These are phyloP conservation scores for Abrus precatorius DNA, from an alignment of 306 rosid genomes.

Conservation along the genomic window DNA sequence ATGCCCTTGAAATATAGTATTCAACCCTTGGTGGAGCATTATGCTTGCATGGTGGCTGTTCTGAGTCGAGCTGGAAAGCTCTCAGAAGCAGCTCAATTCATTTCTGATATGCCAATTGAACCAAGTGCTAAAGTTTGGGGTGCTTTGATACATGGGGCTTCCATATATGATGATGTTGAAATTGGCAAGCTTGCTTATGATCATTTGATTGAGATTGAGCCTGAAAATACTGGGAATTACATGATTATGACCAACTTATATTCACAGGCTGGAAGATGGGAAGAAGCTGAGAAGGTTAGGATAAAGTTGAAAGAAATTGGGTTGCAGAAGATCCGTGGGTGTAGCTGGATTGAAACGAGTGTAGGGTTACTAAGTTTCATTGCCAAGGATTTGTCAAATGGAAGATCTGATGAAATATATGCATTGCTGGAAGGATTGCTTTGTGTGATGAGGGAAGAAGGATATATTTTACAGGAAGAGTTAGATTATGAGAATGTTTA, in stretches of 20 bases:
- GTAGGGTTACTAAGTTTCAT: slow-evolving; percentile 59
- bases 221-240: slow-evolving; percentile 84
- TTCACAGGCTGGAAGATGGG: slow-evolving; percentile 82
- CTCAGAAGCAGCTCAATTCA: slow-evolving; percentile 69
- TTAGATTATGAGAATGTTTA: slow-evolving; percentile 57
- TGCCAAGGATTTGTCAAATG: slow-evolving; percentile 67
- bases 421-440: slow-evolving; percentile 65
- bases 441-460: slow-evolving; percentile 70
- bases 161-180: slow-evolving; percentile 77
- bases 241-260: slow-evolving; percentile 87
- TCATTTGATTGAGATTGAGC: slow-evolving; percentile 72
- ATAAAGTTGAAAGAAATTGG: slow-evolving; percentile 68
- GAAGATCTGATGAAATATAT: slow-evolving; percentile 62
- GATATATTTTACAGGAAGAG: slow-evolving; percentile 55
- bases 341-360: slow-evolving; percentile 77
- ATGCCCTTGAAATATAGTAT: slow-evolving; percentile 64
- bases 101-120: slow-evolving; percentile 75
- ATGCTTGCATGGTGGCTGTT: slow-evolving; percentile 90
- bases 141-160: slow-evolving; percentile 83
- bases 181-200: slow-evolving; percentile 73
- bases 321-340: slow-evolving; percentile 73
- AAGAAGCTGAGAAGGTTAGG: slow-evolving; percentile 80
- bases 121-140: slow-evolving; percentile 94
- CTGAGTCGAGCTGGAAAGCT: slow-evolving; percentile 87
- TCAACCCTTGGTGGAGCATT: slow-evolving; percentile 81